Evolutionary conservation across 352 stramenopile species (phyloP).

Genomic region (Globisporangium rhizosaccharum): DNA sequence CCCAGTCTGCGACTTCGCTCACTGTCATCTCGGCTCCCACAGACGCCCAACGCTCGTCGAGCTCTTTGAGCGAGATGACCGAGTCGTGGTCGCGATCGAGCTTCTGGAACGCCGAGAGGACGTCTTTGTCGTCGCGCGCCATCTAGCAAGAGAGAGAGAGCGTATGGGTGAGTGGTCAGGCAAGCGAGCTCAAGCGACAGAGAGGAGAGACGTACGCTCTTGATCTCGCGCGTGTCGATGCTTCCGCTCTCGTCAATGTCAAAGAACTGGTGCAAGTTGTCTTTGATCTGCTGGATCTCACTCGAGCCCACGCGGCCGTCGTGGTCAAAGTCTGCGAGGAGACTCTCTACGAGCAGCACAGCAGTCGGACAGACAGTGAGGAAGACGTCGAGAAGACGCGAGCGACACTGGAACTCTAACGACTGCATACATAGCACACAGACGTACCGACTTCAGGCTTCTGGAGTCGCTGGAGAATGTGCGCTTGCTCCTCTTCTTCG

Average conservation of each 20-base stretch:
- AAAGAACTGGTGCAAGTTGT: slow-evolving; percentile 77
- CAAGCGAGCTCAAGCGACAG: background rate
- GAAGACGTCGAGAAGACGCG: background rate
- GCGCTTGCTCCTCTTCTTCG: slow-evolving; percentile 13
- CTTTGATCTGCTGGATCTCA: slow-evolving; percentile 78
- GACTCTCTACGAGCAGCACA: slow-evolving; percentile 34
- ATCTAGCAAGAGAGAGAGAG: slow-evolving; percentile 20
- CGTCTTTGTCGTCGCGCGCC: slow-evolving; percentile 53
- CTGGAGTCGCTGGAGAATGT: slow-evolving; percentile 7
- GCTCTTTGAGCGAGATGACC: slow-evolving; percentile 75
- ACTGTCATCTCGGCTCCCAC: slow-evolving; percentile 86
- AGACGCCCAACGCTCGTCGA: slow-evolving; percentile 75
- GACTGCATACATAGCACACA: too few species aligned
- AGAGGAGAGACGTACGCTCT: slow-evolving; percentile 22
- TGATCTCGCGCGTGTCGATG: slow-evolving; percentile 70
- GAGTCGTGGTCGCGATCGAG: slow-evolving; percentile 75
- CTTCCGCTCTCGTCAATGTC: slow-evolving; percentile 74
- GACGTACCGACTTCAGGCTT: slow-evolving; percentile 12
- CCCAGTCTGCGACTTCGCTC: slow-evolving; percentile 75
- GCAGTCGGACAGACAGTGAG: background rate
- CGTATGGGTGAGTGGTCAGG: background rate
- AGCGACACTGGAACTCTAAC: background rate
- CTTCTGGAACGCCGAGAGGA: slow-evolving; percentile 65
- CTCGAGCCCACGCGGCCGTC: slow-evolving; percentile 64
- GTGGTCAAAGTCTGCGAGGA: slow-evolving; percentile 76